Evolutionary conservation across 176 grass and related monocot genomes (phyloP).

Genomic region (Raddia distichophylla): DNA sequence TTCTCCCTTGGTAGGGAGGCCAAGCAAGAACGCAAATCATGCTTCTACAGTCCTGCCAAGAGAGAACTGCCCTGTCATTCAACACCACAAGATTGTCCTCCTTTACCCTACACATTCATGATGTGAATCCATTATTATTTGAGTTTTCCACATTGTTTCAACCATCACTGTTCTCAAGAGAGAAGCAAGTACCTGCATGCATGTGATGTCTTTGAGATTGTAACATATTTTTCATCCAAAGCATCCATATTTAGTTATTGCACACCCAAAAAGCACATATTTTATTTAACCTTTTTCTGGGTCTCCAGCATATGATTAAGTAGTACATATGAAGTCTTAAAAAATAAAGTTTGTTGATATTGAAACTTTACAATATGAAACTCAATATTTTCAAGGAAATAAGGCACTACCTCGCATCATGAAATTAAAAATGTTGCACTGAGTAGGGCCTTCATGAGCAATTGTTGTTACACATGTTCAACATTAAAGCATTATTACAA

Average conservation of each 20-base stretch:
- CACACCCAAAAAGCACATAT: background rate
- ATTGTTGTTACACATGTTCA: background rate
- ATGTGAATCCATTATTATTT: background rate
- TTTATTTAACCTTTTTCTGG: no score
- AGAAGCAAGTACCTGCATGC: background rate
- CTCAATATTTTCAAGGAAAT: background rate
- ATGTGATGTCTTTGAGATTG: background rate
- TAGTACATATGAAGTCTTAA: background rate
- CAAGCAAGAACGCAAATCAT: slow-evolving; percentile 6
- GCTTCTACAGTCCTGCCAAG: slow-evolving; percentile 28
- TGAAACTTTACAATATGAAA: background rate
- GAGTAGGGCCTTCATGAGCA: background rate
- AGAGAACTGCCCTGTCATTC: slow-evolving; percentile 45
- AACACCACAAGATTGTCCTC: slow-evolving; percentile 5
- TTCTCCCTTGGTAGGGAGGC: slow-evolving; percentile 35
- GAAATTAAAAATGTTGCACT: background rate
- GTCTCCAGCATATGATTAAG: background rate
- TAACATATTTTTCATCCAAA: background rate
- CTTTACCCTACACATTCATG: background rate
- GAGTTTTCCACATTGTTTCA: background rate
- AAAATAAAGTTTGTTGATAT: background rate
- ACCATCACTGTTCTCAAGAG: background rate
- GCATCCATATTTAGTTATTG: background rate
- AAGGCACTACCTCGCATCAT: background rate
- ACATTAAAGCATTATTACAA: background rate